These are phyloP conservation scores for Malassezia psittaci DNA, from an alignment of 1,284 basidiomycete species.

Conservation along the genomic window DNA sequence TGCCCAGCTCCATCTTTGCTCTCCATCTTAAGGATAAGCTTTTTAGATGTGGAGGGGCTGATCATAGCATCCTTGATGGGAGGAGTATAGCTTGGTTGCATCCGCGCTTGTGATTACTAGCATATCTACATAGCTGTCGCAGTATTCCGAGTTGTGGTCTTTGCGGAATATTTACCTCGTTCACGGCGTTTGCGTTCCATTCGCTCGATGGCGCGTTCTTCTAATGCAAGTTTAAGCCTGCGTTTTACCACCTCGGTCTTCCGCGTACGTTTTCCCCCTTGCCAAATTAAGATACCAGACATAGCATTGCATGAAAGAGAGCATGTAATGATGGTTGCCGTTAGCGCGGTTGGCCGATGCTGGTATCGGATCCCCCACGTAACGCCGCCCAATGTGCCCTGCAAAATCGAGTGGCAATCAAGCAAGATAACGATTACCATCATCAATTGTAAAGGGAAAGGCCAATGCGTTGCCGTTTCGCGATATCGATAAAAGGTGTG, in stretches of 20 bases:
- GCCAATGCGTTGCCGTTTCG: slow-evolving; percentile 68
- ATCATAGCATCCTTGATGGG: not conserved
- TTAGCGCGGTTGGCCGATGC: slow-evolving; percentile 52
- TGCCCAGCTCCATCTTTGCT: too few relatives aligned
- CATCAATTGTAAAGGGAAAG: slow-evolving; percentile 56
- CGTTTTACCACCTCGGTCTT: slow-evolving; percentile 64
- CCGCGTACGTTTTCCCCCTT: slow-evolving; percentile 66
- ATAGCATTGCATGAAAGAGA: slow-evolving; percentile 70
- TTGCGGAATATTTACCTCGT: not conserved
- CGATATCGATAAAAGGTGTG: slow-evolving; percentile 69
- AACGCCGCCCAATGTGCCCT: slow-evolving; percentile 56
- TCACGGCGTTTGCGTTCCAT: slow-evolving; percentile 14
- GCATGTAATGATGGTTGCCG: slow-evolving; percentile 62
- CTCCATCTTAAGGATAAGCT: too few relatives aligned
- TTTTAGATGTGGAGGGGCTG: not conserved
- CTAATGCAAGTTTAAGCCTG: slow-evolving; percentile 61
- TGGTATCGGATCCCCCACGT: slow-evolving; percentile 63
- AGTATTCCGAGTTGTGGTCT: too few relatives aligned
- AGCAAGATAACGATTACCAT: slow-evolving; percentile 31
- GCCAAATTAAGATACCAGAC: slow-evolving; percentile 69
- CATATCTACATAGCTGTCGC: not conserved
- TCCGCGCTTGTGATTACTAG: too few relatives aligned
- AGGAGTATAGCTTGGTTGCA: not conserved
- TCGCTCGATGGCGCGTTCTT: slow-evolving; percentile 39
- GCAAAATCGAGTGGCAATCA: slow-evolving; percentile 49